Conservation (phyloP, 106 monocot species). For the Dendrobium huoshanense region DNA sequence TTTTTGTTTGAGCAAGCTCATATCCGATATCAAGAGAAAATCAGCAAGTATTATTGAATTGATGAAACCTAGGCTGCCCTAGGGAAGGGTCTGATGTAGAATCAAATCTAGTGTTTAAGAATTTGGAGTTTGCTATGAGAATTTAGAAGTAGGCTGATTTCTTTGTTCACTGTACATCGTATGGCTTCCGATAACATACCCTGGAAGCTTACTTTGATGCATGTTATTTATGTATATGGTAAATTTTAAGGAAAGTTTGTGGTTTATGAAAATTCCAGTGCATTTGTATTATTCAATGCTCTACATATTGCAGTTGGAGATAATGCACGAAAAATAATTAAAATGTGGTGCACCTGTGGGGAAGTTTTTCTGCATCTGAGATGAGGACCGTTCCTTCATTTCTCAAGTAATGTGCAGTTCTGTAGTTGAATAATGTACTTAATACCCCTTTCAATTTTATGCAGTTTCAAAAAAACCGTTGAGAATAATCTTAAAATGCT, state of each 20-base stretch:
- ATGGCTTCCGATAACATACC: not conserved
- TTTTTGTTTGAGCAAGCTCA: not conserved
- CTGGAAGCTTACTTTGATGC: not conserved
- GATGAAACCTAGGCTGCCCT: not conserved
- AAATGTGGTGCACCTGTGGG: not conserved
- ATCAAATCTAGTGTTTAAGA: not conserved
- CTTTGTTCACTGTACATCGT: not conserved
- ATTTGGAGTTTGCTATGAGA: not conserved
- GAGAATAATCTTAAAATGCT: not conserved
- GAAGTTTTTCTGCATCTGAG: not conserved
- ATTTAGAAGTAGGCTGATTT: not conserved
- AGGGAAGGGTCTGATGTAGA: not conserved
- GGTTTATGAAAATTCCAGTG: not conserved
- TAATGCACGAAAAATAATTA: constrained; percentile 1
- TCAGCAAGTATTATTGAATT: not conserved
- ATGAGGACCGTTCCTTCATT: not conserved
- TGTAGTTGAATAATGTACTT: not conserved
- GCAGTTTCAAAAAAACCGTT: not conserved
- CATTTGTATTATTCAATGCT: not conserved
- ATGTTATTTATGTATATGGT: not conserved
- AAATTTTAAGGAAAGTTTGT: not conserved
- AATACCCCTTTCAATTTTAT: not conserved
- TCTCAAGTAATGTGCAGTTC: not conserved
- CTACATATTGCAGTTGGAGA: not conserved
- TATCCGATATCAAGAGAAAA: not conserved